Evolutionary conservation across 2,329 filamentous ascomycete genomes (phyloP).

Genomic region (Aspergillus ochraceus): DNA sequence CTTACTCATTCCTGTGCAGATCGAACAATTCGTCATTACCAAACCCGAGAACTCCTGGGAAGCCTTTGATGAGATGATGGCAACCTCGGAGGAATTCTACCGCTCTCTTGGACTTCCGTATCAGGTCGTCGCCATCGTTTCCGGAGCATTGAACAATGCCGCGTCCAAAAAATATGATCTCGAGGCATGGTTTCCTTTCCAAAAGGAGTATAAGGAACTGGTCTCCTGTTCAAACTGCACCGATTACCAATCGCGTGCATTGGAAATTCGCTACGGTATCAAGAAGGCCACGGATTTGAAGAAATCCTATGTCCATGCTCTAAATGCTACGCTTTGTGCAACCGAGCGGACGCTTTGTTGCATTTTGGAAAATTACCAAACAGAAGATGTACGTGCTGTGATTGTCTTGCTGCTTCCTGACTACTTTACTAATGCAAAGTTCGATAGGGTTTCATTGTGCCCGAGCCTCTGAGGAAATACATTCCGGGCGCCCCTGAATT

Average conservation of each 20-base stretch:
- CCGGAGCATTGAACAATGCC: conserved; percentile 89
- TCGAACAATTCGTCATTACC: conserved; percentile 77
- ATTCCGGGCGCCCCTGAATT: conserved; percentile 88
- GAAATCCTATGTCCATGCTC: conserved; percentile 92
- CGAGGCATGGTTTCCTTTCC: conserved; percentile 94
- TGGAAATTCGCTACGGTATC: conserved; percentile 87
- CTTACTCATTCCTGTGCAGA: conserved; percentile 36
- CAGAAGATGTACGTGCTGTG: conserved; percentile 64
- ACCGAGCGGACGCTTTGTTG: conserved; percentile 93
- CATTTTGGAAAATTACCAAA: conserved; percentile 96
- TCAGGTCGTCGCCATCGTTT: conserved; percentile 89
- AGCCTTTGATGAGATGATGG: conserved; percentile 90
- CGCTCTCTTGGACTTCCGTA: conserved; percentile 85
- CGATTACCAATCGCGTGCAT: conserved; percentile 90
- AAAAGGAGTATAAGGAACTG: conserved; percentile 97
- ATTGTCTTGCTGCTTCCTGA: not conserved
- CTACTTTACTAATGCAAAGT: conserved; percentile 19
- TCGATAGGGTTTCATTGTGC: conserved; percentile 71
- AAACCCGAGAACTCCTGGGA: conserved; percentile 92
- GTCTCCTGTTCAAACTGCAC: conserved; percentile 98
- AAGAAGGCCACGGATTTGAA: conserved; percentile 82
- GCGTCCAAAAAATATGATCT: conserved; percentile 92
- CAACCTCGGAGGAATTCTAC: conserved; percentile 90
- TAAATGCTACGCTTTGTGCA: conserved; percentile 87
- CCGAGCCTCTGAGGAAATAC: conserved; percentile 82